These are phyloP conservation scores for Lactarius quietus DNA, from an alignment of 768 basidiomycete genomes.

Conservation along the genomic window DNA sequence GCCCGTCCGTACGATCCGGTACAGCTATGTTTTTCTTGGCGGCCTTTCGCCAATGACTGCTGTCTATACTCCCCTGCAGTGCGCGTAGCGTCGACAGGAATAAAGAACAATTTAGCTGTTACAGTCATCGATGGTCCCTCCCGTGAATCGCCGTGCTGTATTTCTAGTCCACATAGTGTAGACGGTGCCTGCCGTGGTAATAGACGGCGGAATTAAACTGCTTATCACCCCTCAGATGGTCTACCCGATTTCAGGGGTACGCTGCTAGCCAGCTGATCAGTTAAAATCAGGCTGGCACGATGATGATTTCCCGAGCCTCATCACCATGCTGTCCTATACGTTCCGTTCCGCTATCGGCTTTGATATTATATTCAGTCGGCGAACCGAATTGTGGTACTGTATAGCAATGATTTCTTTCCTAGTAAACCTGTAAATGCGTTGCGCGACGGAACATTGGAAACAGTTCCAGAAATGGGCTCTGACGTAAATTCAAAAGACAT, in stretches of 20 bases:
- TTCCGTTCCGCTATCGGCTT: neutral
- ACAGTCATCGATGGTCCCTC: neutral
- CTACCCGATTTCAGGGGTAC: neutral
- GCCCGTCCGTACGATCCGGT: too few species aligned
- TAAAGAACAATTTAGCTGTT: neutral
- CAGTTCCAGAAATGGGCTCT: too few species aligned
- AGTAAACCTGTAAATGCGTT: too few species aligned
- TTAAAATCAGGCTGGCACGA: neutral
- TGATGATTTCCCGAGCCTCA: neutral
- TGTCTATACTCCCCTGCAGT: neutral
- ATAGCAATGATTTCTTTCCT: neutral
- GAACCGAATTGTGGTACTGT: neutral
- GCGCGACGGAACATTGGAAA: too few species aligned
- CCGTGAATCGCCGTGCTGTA: neutral
- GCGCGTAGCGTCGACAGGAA: neutral
- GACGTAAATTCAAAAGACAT: neutral
- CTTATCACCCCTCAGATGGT: neutral
- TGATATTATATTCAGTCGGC: neutral
- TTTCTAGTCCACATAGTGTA: conserved; percentile 23
- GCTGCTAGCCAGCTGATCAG: neutral
- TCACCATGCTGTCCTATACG: neutral
- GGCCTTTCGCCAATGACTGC: neutral
- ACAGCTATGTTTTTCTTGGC: neutral
- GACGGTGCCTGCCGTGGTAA: conserved; percentile 24
- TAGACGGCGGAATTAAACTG: neutral